phyloP scores from a whole-genome alignment of 202 grass and related monocot species.

The Bolboschoenoplectus hybrid region DNA sequence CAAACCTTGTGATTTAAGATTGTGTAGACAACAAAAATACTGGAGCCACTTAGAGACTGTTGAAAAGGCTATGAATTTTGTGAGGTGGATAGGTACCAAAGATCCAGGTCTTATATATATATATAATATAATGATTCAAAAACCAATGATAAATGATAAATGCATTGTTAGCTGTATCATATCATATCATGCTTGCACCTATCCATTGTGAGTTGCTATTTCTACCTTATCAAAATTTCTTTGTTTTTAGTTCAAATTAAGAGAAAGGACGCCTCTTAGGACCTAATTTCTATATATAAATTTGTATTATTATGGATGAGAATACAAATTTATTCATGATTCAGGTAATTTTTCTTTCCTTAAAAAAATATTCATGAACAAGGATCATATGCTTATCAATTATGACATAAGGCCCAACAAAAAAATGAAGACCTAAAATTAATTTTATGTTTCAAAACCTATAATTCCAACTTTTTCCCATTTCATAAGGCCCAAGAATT shows the following conservation, averaged over 20 bases:
- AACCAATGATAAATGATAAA: neutral
- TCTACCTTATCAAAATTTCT: neutral
- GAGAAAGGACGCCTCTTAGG: neutral
- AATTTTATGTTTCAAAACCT: too few species aligned
- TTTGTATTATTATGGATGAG: neutral
- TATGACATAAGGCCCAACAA: neutral
- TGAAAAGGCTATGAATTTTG: neutral
- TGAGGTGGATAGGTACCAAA: neutral
- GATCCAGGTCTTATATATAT: neutral
- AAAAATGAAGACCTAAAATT: too few species aligned
- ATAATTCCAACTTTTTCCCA: too few species aligned
- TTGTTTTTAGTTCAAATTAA: neutral
- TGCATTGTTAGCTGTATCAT: neutral
- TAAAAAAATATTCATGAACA: neutral
- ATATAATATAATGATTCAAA: neutral
- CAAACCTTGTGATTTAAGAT: neutral
- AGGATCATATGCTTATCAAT: neutral
- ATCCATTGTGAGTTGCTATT: neutral
- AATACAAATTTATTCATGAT: neutral
- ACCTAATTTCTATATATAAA: neutral
- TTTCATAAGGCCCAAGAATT: neutral
- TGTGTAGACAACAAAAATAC: neutral
- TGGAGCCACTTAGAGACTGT: neutral
- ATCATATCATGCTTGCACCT: constrained; percentile 2
- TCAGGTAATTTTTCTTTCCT: neutral